These are phyloP conservation scores for Pseudoneurospora amorphoporcata DNA, from an alignment of 495 filamentous ascomycete genomes.

Conservation along the genomic window DNA sequence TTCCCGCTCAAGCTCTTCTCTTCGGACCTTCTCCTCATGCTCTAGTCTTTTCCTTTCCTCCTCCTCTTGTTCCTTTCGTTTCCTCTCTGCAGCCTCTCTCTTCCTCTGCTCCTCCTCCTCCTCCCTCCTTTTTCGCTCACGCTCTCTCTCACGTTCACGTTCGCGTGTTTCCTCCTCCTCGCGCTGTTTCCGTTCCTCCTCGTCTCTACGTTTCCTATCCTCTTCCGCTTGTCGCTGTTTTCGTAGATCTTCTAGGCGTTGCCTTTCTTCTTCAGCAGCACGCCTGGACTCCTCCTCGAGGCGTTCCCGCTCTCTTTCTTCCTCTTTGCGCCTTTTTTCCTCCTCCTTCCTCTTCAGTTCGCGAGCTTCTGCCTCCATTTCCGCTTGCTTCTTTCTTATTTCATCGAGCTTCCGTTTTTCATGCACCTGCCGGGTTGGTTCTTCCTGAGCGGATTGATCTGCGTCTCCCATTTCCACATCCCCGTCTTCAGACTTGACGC, in stretches of 20 bases:
- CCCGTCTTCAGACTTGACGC: conserved; percentile 36
- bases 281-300: conserved; percentile 13
- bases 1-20: conserved; percentile 30
- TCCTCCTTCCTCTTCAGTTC: conserved; percentile 23
- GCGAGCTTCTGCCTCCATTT: conserved; percentile 18
- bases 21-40: conserved; percentile 33
- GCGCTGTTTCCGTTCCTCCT: conserved; percentile 28
- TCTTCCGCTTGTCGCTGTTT: conserved; percentile 18
- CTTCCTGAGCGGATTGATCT: conserved; percentile 11
- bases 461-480: conserved; percentile 40
- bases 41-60: conserved; percentile 25
- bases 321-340: conserved; percentile 23
- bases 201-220: conserved; percentile 35
- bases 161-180: conserved; percentile 28
- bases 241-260: conserved; percentile 38
- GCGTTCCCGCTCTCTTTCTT: conserved; percentile 13
- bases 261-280: conserved; percentile 11
- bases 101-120: conserved; percentile 22
- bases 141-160: conserved; percentile 27
- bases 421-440: conserved; percentile 25
- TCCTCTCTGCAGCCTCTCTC: conserved; percentile 35
- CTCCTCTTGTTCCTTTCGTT: conserved; percentile 15
- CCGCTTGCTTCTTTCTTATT: conserved; percentile 33
- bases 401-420: conserved; percentile 40
- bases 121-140: conserved; percentile 27